Evolutionary conservation across 129 eudicot species (phyloP).

Genomic region (Heracleum sosnowskyi): DNA sequence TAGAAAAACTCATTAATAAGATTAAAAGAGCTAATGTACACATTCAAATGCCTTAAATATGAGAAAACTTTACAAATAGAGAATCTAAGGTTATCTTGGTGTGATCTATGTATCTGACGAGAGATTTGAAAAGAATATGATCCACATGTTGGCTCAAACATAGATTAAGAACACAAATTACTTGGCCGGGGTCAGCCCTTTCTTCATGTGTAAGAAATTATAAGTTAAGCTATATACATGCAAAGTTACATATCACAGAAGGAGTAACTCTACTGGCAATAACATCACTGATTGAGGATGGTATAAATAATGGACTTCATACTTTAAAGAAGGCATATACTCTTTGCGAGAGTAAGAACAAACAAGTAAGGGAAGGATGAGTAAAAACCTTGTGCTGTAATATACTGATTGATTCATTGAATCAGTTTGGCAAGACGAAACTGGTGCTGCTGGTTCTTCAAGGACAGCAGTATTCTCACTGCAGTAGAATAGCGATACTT

Average conservation of each 20-base stretch:
- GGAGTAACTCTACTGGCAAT: neutral
- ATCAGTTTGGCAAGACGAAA: constrained; percentile 24
- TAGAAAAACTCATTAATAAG: neutral
- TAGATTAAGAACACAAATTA: neutral
- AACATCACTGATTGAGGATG: neutral
- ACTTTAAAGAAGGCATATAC: neutral
- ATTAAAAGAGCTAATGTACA: neutral
- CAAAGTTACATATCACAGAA: neutral
- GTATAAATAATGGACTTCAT: neutral
- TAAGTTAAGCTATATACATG: neutral
- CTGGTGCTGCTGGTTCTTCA: constrained; percentile 28
- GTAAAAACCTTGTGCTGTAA: constrained; percentile 36
- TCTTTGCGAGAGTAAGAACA: neutral
- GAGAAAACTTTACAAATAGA: neutral
- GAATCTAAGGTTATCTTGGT: neutral
- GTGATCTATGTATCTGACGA: neutral
- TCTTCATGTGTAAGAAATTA: neutral
- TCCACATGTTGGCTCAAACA: neutral
- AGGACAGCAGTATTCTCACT: constrained; percentile 38
- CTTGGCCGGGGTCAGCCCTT: neutral
- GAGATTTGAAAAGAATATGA: neutral
- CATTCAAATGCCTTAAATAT: neutral
- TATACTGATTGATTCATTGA: constrained; percentile 35
- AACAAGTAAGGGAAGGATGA: neutral
- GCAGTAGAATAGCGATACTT: constrained; percentile 9